Percentiles rank a stretch among this genome's conserved stretches.
phyloP scores from a whole-genome alignment of 352 stramenopile species.

The Thalassiosira mediterranea region DNA sequence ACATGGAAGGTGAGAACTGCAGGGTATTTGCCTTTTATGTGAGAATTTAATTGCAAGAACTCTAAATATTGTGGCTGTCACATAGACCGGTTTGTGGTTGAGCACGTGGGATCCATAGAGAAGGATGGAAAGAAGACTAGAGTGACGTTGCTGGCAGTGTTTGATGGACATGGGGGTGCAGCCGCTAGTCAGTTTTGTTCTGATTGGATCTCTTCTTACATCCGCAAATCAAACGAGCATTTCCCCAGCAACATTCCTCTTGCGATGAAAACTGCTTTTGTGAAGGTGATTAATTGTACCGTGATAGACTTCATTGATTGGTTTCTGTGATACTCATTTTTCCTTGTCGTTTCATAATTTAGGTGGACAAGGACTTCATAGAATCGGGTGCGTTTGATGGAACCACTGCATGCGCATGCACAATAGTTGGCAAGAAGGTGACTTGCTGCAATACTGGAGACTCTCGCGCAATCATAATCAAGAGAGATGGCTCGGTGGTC shows the following conservation, averaged over 20 bases:
- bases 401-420: conserved; percentile 82
- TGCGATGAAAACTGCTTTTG: conserved; percentile 79
- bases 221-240: conserved; percentile 72
- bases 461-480: conserved; percentile 85
- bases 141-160: conserved; percentile 62
- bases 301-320: too few relatives aligned
- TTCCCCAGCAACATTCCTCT: conserved; percentile 72
- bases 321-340: too few relatives aligned
- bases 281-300: conserved; percentile 29
- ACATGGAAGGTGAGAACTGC: conserved; percentile 78
- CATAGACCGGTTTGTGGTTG: conserved; percentile 75
- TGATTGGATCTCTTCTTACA: conserved; percentile 80
- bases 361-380: conserved; percentile 80
- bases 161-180: conserved; percentile 82
- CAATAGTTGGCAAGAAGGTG: conserved; percentile 84
- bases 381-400: conserved; percentile 73
- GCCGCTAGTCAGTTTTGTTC: conserved; percentile 80
- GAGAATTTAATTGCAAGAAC: too few relatives aligned
- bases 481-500: conserved; percentile 73
- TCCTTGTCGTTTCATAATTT: conserved; percentile 3
- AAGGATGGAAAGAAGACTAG: conserved; percentile 59
- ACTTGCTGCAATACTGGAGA: conserved; percentile 90
- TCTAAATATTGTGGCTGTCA: too few relatives aligned
- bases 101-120: conserved; percentile 70
- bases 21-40: too few relatives aligned